Base-by-base conservation (phyloP, 306 rosid species). In the Alnus rubra region DNA sequence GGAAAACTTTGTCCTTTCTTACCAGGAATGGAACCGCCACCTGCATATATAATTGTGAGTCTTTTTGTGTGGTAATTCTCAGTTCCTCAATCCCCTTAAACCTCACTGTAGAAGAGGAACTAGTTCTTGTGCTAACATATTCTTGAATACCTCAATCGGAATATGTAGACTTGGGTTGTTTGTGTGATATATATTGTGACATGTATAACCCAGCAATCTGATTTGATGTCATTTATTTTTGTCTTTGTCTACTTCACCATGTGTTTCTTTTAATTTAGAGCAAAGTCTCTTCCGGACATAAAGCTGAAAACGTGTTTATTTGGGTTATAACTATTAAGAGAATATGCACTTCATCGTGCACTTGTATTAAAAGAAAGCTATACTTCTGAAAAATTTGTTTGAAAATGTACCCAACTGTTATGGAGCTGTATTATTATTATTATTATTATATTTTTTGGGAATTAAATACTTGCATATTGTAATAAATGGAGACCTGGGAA, bases 401-500 rank as follows among this genome's bases (percentile, higher is more conserved):
- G 37, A 33, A 33, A 1, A 1, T 33, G 1, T 5, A 42, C 45
- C 45, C 5, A 23, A 23, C 28, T 42, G 45, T 42, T 42, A 42
- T 42, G 45, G 45, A 42, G 45, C 45, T 42, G 45, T 42, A 4
- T 5, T 42, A 42, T 4, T 42, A 33, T 33, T 33, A 33, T 42
- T 42, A 42, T 42, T 52, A 52, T 15, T 15, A 14, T 15, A 13
- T 52, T 14, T 52, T 4, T 15, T 52, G 56, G 19, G n/a, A 14
- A 33, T 33, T 33, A 33, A 52, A 15, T 15, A 52, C 56, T 52
- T 18, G 56, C 6, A 52, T 47, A 2, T 49, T 9, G 3, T 12
- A 64, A 37, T 35, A 63, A 56, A 76, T 18, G 77, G 53, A 76
- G 78, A 8, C 45, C 12, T 54, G 10, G 10, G 16, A 47, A 77